These are phyloP conservation scores for Rubus parviflorus DNA, from an alignment of 306 rosid genomes.

Conservation along the genomic window DNA sequence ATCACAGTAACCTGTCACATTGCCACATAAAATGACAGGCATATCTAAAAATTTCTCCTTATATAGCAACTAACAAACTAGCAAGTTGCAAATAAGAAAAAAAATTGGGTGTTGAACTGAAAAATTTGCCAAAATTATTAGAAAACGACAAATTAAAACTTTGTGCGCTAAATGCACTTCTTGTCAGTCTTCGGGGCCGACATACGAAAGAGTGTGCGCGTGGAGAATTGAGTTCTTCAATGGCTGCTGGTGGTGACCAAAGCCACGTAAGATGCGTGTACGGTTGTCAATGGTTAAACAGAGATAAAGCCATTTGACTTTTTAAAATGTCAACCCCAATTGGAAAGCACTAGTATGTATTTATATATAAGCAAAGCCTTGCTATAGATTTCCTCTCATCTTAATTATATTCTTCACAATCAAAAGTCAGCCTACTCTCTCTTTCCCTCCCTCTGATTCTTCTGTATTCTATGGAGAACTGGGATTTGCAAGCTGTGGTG, in stretches of 20 bases:
- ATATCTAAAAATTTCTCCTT: too few relatives aligned
- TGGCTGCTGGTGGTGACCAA: constrained; percentile 14
- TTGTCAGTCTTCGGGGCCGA: constrained; percentile 23
- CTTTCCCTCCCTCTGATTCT: constrained; percentile 11
- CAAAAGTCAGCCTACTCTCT: constrained; percentile 17
- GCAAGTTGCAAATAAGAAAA: constrained; percentile 4
- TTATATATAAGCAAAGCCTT: constrained; percentile 28
- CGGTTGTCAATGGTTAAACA: not conserved
- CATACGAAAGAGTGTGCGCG: constrained; percentile 7
- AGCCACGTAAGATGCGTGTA: constrained; percentile 9
- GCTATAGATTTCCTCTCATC: constrained; percentile 29
- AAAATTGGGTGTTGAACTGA: not conserved
- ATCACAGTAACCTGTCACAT: too few relatives aligned
- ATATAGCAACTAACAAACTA: not conserved
- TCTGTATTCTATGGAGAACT: constrained; percentile 48
- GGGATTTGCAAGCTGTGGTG: constrained; percentile 89
- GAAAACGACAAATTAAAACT: not conserved
- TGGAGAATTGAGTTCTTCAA: constrained; percentile 14
- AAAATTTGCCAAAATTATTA: not conserved
- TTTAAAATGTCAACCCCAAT: constrained; percentile 48
- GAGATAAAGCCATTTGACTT: constrained; percentile 42
- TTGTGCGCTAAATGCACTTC: not conserved
- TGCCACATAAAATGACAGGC: too few relatives aligned
- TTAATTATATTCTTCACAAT: constrained; percentile 16
- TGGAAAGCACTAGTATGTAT: constrained; percentile 14